These are phyloP conservation scores for Oemleria cerasiformis DNA, from an alignment of 306 rosid species.

Conservation along the genomic window DNA sequence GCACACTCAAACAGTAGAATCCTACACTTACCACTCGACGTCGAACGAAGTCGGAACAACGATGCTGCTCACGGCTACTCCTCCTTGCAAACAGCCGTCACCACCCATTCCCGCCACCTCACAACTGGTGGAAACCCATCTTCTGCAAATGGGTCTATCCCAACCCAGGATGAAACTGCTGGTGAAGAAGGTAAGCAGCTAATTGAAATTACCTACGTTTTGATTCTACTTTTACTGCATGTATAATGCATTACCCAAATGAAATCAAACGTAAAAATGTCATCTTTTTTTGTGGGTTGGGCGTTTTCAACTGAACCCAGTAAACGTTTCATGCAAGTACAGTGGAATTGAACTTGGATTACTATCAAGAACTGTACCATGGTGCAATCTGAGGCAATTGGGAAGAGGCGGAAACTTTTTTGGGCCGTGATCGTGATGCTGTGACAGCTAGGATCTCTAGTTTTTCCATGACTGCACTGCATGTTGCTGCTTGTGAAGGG, in stretches of 20 bases:
- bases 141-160: neutral
- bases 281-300: neutral
- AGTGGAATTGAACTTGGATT: neutral
- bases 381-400: slow-evolving; percentile 51
- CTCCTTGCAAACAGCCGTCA: too few relatives aligned
- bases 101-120: neutral
- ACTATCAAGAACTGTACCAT: slow-evolving; percentile 42
- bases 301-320: neutral
- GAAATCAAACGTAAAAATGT: neutral
- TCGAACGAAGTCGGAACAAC: neutral
- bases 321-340: neutral
- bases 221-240: neutral
- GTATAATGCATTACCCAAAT: neutral
- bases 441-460: slow-evolving; percentile 33
- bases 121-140: neutral
- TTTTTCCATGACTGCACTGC: slow-evolving; percentile 10
- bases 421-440: slow-evolving; percentile 38
- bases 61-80: too few relatives aligned
- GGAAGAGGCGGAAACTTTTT: slow-evolving; percentile 34
- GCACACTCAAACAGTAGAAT: neutral
- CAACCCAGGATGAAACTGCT: neutral
- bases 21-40: neutral
- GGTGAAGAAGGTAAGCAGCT: neutral
- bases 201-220: neutral
- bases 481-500: slow-evolving; percentile 16